phyloP scores from a whole-genome alignment of 176 grass and related monocot genomes.

The Aegilops speltoides region DNA sequence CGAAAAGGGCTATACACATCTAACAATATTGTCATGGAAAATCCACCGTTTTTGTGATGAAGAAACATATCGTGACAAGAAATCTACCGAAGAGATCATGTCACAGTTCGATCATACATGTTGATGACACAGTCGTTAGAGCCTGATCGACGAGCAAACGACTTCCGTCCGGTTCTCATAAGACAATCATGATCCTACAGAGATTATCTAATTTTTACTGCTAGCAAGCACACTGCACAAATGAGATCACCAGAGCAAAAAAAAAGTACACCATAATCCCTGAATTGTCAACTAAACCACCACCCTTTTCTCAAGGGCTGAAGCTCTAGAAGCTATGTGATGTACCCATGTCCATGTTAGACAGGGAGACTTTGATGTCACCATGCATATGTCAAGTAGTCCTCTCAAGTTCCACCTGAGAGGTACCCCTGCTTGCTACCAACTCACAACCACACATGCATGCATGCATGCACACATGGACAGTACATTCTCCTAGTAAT shows the following conservation, averaged over 20 bases:
- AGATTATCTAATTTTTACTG: neutral
- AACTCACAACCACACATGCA: slow-evolving; percentile 29
- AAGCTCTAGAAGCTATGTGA: slow-evolving; percentile 27
- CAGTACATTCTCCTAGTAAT: slow-evolving; percentile 31
- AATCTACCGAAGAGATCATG: too few species aligned
- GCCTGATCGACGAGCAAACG: neutral
- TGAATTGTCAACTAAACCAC: neutral
- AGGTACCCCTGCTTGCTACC: slow-evolving; percentile 40
- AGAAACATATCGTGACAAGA: too few species aligned
- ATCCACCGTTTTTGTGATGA: too few species aligned
- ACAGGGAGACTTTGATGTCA: slow-evolving; percentile 25
- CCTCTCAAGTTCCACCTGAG: slow-evolving; percentile 34
- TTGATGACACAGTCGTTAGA: neutral
- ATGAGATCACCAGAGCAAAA: neutral
- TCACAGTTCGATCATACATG: neutral
- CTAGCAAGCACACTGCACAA: neutral
- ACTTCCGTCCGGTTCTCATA: neutral
- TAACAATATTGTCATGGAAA: too few species aligned
- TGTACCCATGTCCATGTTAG: slow-evolving; percentile 3
- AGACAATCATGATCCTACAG: neutral
- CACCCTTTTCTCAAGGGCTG: neutral
- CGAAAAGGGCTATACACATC: too few species aligned
- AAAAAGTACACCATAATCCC: neutral
- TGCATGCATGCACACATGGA: slow-evolving; percentile 3
- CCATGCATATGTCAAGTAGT: slow-evolving; percentile 30